Evolutionary conservation across 495 filamentous ascomycete species (phyloP).

Genomic region (Antarctomyces pellizariae): DNA sequence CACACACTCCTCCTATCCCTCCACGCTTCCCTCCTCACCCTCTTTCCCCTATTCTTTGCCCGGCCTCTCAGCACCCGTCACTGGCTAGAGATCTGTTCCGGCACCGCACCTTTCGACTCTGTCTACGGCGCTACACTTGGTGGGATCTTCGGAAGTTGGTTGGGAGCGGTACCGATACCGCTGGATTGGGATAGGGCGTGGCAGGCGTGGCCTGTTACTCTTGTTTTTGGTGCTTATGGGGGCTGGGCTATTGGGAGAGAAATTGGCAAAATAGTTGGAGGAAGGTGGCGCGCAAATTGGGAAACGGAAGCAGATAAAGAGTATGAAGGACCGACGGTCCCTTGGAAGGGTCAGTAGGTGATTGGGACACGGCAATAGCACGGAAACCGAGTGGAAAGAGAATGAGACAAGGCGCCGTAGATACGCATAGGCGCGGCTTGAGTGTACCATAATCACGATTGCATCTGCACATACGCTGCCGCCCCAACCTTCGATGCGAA

Average conservation of each 20-base stretch:
- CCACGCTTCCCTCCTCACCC: slow-evolving; percentile 55
- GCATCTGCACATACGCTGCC: too few relatives aligned
- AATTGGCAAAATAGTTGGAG: slow-evolving; percentile 36
- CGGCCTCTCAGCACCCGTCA: too few relatives aligned
- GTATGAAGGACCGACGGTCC: too few relatives aligned
- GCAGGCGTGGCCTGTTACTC: slow-evolving; percentile 94
- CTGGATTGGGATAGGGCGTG: slow-evolving; percentile 89
- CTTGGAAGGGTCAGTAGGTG: too few relatives aligned
- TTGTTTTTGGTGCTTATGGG: slow-evolving; percentile 46
- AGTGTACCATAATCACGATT: too few relatives aligned
- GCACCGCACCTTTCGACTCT: slow-evolving; percentile 36
- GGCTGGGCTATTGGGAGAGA: slow-evolving; percentile 41
- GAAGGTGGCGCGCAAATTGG: too few relatives aligned
- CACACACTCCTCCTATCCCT: slow-evolving; percentile 60
- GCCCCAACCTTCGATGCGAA: too few relatives aligned
- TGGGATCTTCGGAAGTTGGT: slow-evolving; percentile 39
- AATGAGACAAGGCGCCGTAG: too few relatives aligned
- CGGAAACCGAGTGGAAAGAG: too few relatives aligned
- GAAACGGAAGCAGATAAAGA: too few relatives aligned
- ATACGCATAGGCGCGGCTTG: too few relatives aligned
- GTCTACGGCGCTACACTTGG: slow-evolving; percentile 42
- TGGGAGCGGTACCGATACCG: slow-evolving; percentile 80
- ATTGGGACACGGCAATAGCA: too few relatives aligned
- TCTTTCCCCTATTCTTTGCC: slow-evolving; percentile 55
- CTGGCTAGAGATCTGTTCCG: slow-evolving; percentile 49